These are phyloP conservation scores for Starmerella kuoi DNA, from an alignment of 805 yeast species.

Conservation along the genomic window DNA sequence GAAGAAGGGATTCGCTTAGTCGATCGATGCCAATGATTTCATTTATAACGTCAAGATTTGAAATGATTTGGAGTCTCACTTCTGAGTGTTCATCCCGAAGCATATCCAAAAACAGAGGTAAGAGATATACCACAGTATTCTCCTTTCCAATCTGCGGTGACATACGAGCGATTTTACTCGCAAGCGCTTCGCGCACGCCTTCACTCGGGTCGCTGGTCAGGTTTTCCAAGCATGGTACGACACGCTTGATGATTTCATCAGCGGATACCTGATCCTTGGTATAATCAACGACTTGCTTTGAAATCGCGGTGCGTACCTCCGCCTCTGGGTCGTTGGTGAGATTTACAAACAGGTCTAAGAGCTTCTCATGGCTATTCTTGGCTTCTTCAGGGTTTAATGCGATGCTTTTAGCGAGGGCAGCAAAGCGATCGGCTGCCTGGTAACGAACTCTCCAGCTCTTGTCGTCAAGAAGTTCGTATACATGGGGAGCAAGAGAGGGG, in stretches of 20 bases:
- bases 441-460: constrained; percentile 97
- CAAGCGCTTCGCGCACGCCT: constrained; percentile 84
- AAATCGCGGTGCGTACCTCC: constrained; percentile 89
- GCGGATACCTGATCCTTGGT: constrained; percentile 28
- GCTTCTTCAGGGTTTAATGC: constrained; percentile 27
- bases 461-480: constrained; percentile 66
- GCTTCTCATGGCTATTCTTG: constrained; percentile 41
- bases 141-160: constrained; percentile 80
- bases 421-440: constrained; percentile 93
- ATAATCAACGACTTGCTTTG: constrained; percentile 69
- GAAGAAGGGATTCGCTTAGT: constrained; percentile 74
- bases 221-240: constrained; percentile 72
- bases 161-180: constrained; percentile 72
- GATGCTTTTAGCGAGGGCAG: constrained; percentile 55
- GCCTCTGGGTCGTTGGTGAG: constrained; percentile 89
- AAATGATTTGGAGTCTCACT: constrained; percentile 85
- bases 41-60: constrained; percentile 81
- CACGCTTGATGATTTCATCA: constrained; percentile 47
- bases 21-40: constrained; percentile 87
- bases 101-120: constrained; percentile 87
- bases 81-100: constrained; percentile 94
- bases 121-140: constrained; percentile 61
- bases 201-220: constrained; percentile 86
- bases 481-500: constrained; percentile 30
- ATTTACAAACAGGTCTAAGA: constrained; percentile 58